phyloP scores from a whole-genome alignment of 1,284 basidiomycete species.

The Malassezia nana region DNA sequence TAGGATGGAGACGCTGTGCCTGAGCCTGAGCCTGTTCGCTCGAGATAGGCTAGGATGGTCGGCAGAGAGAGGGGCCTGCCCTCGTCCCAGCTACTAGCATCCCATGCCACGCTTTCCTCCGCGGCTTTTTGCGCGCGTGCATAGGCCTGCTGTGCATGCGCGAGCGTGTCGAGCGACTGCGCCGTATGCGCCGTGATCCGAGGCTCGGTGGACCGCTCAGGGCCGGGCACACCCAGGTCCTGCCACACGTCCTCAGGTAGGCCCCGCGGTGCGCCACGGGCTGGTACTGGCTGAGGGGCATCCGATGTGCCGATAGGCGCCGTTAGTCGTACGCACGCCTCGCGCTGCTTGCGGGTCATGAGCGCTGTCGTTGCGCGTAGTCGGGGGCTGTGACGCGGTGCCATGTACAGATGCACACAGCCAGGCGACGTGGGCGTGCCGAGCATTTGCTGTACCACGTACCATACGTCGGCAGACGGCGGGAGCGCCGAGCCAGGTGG shows the following conservation, averaged over 20 bases:
- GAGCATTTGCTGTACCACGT: slow-evolving; percentile 2
- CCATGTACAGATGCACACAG: background rate
- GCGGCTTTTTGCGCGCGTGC: background rate
- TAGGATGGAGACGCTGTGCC: background rate
- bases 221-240: background rate
- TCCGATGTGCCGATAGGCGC: background rate
- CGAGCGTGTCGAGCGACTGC: background rate
- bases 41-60: background rate
- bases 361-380: slow-evolving; percentile 3
- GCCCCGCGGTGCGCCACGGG: background rate
- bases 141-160: background rate
- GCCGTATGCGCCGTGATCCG: background rate
- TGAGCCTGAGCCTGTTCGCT: background rate
- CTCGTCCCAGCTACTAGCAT: background rate
- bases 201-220: background rate
- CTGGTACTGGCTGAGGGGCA: background rate
- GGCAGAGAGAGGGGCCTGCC: background rate
- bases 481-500: background rate
- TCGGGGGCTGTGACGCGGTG: background rate
- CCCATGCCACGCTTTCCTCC: background rate
- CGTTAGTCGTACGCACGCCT: background rate
- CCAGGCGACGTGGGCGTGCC: background rate
- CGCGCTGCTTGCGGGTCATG: background rate
- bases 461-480: slow-evolving; percentile 13
- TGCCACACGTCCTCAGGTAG: background rate